Evolutionary conservation across 1,284 basidiomycete genomes (phyloP).

Genomic region (Melampsora larici-populina): DNA sequence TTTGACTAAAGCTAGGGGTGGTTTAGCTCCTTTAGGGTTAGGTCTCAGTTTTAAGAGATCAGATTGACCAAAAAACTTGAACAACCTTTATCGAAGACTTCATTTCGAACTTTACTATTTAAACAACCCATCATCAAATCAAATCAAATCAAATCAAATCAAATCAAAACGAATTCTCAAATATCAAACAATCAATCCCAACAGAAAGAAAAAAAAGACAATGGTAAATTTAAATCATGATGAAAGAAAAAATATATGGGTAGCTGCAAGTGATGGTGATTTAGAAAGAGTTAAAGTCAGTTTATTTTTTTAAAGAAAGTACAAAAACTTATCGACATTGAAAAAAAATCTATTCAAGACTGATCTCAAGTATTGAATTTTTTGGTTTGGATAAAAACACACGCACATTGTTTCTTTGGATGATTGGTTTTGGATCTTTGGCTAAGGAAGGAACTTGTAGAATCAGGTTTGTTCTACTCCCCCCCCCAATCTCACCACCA

Average conservation of each 20-base stretch:
- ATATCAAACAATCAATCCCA: not conserved
- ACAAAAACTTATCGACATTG: too few species aligned
- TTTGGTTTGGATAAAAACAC: slow-evolving; percentile 55
- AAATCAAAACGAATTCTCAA: not conserved
- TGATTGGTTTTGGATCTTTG: not conserved
- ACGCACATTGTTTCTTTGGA: slow-evolving; percentile 16
- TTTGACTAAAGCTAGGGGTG: too few species aligned
- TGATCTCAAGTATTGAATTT: slow-evolving; percentile 5
- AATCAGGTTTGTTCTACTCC: not conserved
- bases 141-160: too few species aligned
- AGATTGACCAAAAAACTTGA: too few species aligned
- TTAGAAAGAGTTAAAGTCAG: slow-evolving; percentile 55
- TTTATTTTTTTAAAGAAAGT: slow-evolving; percentile 1
- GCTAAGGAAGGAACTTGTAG: slow-evolving; percentile 5
- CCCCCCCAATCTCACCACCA: too few species aligned
- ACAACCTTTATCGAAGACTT: too few species aligned
- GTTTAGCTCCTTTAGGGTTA: too few species aligned
- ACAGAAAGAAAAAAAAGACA: not conserved
- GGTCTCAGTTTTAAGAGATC: too few species aligned
- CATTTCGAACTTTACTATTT: too few species aligned
- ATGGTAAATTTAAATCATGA: slow-evolving; percentile 17
- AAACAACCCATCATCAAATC: too few species aligned
- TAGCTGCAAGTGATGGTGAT: slow-evolving; percentile 83
- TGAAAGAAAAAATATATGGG: slow-evolving; percentile 73
- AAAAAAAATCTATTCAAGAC: too few species aligned